Evolutionary conservation across 2,329 filamentous ascomycete species (phyloP), one percentile per base, ranked within the genome.

Genomic region (Penicillium paneum): DNA sequence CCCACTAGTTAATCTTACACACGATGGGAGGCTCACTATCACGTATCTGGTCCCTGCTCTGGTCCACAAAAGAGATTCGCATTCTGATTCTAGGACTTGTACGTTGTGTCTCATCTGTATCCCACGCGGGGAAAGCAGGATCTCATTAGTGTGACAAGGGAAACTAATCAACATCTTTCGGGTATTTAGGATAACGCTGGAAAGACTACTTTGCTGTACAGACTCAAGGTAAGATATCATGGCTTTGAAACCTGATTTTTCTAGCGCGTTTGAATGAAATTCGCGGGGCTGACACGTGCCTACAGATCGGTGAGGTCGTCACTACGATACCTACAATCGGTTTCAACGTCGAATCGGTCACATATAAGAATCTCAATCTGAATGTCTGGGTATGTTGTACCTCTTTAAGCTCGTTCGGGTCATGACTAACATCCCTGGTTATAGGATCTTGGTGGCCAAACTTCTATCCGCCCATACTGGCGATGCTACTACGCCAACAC

Each of bases 401-500:
- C 11, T 8, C 10, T 31, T 6, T 15, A 12, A 8, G 12, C 35
- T 39, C 6, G 24, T 6, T n/a, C 10, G 12, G 36, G 13, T 31
- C 13, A 15, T 26, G 12, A 39, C 55, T 64, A 36, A 63, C 29
- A 8, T n/a, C 19, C 24, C 17, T 48, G 15, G 36, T 46, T 32
- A 5, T 43, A 90, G 87, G 93, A 97, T 79, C 82, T 97, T 44
- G 93, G 94, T 70, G 94, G 94, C 36, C 94, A 99, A 81, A 99
- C 94, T n/a, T 95, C 89, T 64, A 99, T 99, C 73, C 85, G 94
- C 63, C 94, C 94, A 2, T 99, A 99, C 80, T 99, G 94, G 94
- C 85, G 94, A 74, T 99, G 94, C 79, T 99, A 99, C 82, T 99
- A 97, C 72, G 91, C 92, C 71, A 97, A 99, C 79, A 99, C 94